phyloP scores from a whole-genome alignment of 2,329 filamentous ascomycete genomes.

The Ramichloridium luteum region DNA sequence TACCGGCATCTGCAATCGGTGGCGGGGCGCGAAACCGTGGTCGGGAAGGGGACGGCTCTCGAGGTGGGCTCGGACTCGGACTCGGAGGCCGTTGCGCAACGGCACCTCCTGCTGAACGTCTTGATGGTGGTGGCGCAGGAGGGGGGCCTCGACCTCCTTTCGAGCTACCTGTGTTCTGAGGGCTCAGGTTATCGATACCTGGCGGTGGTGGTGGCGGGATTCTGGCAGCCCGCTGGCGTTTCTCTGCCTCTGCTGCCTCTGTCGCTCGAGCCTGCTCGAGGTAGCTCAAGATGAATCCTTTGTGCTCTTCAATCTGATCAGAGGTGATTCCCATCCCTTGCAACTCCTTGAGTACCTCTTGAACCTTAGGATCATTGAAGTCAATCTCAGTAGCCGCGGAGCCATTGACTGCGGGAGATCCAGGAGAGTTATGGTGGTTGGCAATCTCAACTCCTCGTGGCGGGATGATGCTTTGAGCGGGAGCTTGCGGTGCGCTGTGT shows the following conservation, averaged over 20 bases:
- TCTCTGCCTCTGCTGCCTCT: constrained; percentile 32
- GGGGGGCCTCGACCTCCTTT: constrained; percentile 48
- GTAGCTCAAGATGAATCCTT: constrained; percentile 56
- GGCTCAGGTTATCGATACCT: constrained; percentile 39
- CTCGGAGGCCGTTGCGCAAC: constrained; percentile 32
- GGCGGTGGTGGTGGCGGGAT: constrained; percentile 54
- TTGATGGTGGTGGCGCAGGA: constrained; percentile 41
- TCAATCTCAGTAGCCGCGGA: constrained; percentile 40
- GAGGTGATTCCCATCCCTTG: constrained; percentile 54
- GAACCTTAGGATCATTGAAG: constrained; percentile 49
- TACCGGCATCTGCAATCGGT: constrained; percentile 79
- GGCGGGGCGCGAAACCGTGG: constrained; percentile 74
- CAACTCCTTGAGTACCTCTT: constrained; percentile 49
- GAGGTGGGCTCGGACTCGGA: constrained; percentile 51
- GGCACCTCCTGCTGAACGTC: constrained; percentile 23
- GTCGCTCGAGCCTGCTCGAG: constrained; percentile 51
- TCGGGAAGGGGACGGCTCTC: constrained; percentile 58
- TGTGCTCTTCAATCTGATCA: constrained; percentile 54
- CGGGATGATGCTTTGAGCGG: constrained; percentile 39
- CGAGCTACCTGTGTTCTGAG: constrained; percentile 48
- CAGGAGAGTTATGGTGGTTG: constrained; percentile 6
- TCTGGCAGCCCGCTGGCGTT: constrained; percentile 38
- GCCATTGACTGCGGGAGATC: constrained; percentile 24
- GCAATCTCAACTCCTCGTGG: constrained; percentile 29
- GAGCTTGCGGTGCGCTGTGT: constrained; percentile 24